Evolutionary conservation across 768 basidiomycete genomes (phyloP).

Genomic region (Lentinula lateritia): DNA sequence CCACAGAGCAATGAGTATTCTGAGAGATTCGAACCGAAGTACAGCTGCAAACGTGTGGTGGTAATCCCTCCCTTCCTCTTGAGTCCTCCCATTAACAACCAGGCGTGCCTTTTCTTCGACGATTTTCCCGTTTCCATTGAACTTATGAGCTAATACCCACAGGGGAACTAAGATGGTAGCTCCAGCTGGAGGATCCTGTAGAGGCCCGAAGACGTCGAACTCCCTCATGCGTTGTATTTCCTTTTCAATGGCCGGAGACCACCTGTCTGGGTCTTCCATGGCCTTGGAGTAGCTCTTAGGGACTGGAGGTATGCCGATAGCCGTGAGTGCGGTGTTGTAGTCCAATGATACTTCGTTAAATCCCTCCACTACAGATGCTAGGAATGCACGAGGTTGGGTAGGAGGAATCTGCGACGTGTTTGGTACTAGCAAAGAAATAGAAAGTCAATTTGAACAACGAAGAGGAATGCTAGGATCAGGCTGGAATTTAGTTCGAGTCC

Average conservation of each 20-base stretch:
- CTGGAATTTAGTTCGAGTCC: too few species aligned
- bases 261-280: background rate
- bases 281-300: background rate
- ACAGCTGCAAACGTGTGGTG: conserved; percentile 22
- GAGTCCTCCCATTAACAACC: conserved; percentile 28
- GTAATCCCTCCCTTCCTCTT: conserved; percentile 26
- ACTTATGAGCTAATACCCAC: conserved; percentile 3
- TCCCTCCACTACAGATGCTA: too few species aligned
- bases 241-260: background rate
- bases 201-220: background rate
- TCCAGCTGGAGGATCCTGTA: background rate
- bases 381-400: too few species aligned
- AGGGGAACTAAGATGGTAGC: background rate
- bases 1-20: conserved; percentile 12
- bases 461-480: too few species aligned
- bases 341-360: background rate
- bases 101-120: conserved; percentile 13
- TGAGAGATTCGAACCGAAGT: conserved; percentile 13
- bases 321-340: background rate
- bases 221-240: background rate
- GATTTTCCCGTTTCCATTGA: conserved; percentile 15
- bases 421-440: too few species aligned
- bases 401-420: too few species aligned
- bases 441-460: too few species aligned
- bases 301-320: background rate